A percentile compares a stretch with the other conserved stretches of the same genome.
Evolutionary conservation across 148 eudicot genomes (phyloP).

Genomic region (Silene uniflora): DNA sequence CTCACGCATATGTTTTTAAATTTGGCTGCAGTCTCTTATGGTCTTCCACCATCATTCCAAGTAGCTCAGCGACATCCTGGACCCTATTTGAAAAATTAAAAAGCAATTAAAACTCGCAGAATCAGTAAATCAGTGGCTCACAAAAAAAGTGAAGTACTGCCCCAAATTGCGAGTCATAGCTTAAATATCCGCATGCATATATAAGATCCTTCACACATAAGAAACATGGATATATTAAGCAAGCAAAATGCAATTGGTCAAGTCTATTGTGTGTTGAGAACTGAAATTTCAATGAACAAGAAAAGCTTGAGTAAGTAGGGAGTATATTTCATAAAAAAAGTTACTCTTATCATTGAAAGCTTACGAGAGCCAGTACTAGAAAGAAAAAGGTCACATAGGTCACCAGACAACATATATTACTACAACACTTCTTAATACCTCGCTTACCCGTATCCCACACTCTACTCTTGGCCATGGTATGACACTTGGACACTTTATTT

Average conservation of each 20-base stretch:
- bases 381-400: neutral
- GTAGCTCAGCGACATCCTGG: slow-evolving; percentile 96
- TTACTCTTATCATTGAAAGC: neutral
- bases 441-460: too few relatives aligned
- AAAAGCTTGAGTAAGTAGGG: slow-evolving; percentile 2
- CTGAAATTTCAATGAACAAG: neutral
- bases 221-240: neutral
- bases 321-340: neutral
- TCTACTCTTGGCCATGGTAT: too few relatives aligned
- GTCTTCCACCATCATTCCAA: slow-evolving; percentile 97
- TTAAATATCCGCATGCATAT: neutral
- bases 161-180: neutral
- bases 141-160: neutral
- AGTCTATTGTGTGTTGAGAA: neutral
- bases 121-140: neutral
- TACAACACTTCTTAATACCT: too few relatives aligned
- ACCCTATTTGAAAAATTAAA: slow-evolving; percentile 43
- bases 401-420: neutral
- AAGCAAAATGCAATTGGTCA: neutral
- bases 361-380: neutral
- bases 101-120: neutral
- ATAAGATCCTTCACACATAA: neutral
- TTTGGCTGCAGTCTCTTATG: slow-evolving; percentile 84
- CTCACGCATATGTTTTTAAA: slow-evolving; percentile 94
- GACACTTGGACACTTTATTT: too few relatives aligned